Evolutionary conservation across 129 eudicot species (phyloP).

Genomic region (Flaveria bidentis): DNA sequence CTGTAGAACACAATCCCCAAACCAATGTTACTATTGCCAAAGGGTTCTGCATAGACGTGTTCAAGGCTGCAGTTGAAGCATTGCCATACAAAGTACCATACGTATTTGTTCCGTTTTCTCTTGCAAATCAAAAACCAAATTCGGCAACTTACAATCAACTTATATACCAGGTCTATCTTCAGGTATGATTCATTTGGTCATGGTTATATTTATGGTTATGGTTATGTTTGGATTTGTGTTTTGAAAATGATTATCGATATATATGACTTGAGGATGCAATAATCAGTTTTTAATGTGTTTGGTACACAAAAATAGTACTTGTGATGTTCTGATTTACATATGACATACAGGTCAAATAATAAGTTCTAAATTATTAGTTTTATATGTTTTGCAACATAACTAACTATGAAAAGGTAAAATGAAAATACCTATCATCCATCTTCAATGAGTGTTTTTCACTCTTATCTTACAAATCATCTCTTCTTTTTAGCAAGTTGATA

Average conservation of each 20-base stretch:
- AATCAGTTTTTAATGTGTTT: not conserved
- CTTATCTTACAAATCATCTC: too few relatives aligned
- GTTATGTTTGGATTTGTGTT: not conserved
- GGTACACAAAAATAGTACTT: not conserved
- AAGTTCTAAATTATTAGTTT: too few relatives aligned
- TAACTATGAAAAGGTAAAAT: too few relatives aligned
- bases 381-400: not conserved
- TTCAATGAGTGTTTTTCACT: too few relatives aligned
- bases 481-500: too few relatives aligned
- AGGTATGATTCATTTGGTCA: conserved; percentile 3
- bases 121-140: not conserved
- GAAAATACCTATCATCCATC: too few relatives aligned
- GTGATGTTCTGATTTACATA: too few relatives aligned
- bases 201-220: too few relatives aligned
- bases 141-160: not conserved
- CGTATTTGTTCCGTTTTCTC: conserved; percentile 9
- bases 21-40: not conserved
- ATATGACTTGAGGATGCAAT: not conserved
- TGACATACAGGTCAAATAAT: too few relatives aligned
- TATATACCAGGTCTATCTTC: not conserved
- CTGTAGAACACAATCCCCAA: not conserved
- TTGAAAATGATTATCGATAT: not conserved
- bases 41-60: conserved; percentile 17
- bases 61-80: not conserved
- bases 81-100: conserved; percentile 3